Base-by-base conservation (phyloP, 1,139 yeast genomes). In the Suhomyces guaymorum region DNA sequence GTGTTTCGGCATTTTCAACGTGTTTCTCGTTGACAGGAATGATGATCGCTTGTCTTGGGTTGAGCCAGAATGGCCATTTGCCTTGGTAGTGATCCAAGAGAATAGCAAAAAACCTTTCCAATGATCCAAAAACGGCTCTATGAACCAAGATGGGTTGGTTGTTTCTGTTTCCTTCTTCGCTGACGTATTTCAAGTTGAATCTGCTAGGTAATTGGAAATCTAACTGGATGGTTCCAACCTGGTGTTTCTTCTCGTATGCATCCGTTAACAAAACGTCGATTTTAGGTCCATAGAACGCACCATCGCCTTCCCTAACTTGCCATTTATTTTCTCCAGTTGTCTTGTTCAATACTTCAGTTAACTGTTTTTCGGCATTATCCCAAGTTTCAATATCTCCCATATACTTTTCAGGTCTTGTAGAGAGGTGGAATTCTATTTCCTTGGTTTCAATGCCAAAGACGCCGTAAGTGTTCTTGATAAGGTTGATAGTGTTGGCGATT, bases 61-160 rank as follows among this genome's bases (percentile, higher is more conserved):
- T 87, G 40, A 92, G 62, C 98, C 98, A 92, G 57, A 94, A 92
- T 9, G 99, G 99, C 98, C 99, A 92, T 48, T 84, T 84, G 0
- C 98, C 99, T 38, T 78, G 78, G 57, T 80, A 90, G 50, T 90
- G 96, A 56, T 94, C 98, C 32, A 90, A 78, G 41, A 92, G 68
- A 45, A 94, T 78, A 3, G 97, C 97, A 59, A 92, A 70, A 59
- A 92, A 90, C 48, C 99, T 73, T 59, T 92, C 98, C 15, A 92
- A 73, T 0, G 96, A 87, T 0, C 99, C 99, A 52, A 88, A 86
- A 3, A 92, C 89, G 0, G 98, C 98, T 39, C 99, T 73, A 54
- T 92, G 99, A 21, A 92, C 78, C 85, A 92, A 80, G 22, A 92
- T 92, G 2, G 99, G 99, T 33, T 73, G 76, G 42, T 79, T 56